Percentiles rank a stretch among this genome's conserved stretches.
Evolutionary conservation across 176 grass and related monocot genomes (phyloP).

Genomic region (Oryza glumipatula): DNA sequence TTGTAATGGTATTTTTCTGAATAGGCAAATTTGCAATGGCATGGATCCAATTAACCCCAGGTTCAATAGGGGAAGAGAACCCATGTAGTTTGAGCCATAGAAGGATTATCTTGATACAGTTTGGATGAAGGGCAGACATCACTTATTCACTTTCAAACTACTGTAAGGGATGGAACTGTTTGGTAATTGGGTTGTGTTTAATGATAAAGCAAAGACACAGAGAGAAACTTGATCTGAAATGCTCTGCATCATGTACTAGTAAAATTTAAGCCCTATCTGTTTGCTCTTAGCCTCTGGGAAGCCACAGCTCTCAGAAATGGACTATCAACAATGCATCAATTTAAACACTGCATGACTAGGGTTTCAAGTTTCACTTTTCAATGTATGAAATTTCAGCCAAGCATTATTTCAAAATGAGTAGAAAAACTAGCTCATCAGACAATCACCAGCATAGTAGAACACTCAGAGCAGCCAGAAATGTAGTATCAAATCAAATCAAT

Average conservation of each 20-base stretch:
- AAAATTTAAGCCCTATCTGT: neutral
- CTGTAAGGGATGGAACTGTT: neutral
- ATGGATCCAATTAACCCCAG: no score
- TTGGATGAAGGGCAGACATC: neutral
- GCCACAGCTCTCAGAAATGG: neutral
- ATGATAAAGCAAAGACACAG: neutral
- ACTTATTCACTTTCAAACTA: neutral
- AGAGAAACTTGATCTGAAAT: neutral
- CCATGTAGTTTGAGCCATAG: neutral
- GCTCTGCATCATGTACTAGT: neutral
- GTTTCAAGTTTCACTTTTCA: neutral
- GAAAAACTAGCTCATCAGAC: slow-evolving; percentile 1
- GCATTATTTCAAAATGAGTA: neutral
- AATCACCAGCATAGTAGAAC: neutral
- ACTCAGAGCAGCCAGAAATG: neutral
- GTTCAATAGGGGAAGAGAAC: no score
- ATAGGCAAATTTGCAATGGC: no score
- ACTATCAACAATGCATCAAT: neutral
- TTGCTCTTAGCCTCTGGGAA: neutral
- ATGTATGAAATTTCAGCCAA: slow-evolving; percentile 10
- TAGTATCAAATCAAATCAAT: neutral
- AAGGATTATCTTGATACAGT: neutral
- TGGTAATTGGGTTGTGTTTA: neutral
- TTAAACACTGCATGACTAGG: neutral
- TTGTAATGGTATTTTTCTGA: no score